Percentiles rank a stretch among this genome's conserved stretches.
Evolutionary conservation across 2,329 filamentous ascomycete species (phyloP).

Genomic region (Neofusicoccum parvum): DNA sequence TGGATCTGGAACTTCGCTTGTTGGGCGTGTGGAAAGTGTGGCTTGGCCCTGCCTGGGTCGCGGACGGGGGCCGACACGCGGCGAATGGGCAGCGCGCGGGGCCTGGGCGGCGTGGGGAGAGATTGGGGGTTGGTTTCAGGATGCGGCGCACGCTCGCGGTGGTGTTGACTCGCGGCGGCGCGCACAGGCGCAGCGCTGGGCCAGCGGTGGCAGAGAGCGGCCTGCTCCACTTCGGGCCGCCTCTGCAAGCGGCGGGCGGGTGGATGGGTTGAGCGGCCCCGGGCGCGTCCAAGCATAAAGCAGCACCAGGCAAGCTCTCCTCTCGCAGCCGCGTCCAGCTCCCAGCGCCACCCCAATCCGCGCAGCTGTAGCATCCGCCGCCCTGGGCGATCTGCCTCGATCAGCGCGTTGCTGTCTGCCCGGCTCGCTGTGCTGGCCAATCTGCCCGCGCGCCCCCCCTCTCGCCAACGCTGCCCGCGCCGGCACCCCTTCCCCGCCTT

Average conservation of each 20-base stretch:
- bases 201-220: background rate
- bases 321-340: background rate
- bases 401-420: background rate
- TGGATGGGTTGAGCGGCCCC: conserved; percentile 9
- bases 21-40: conserved; percentile 15
- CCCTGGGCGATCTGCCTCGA: conserved; percentile 8
- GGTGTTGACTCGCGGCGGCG: conserved; percentile 3
- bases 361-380: background rate
- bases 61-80: background rate
- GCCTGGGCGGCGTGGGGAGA: background rate
- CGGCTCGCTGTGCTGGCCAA: background rate
- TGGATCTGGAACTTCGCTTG: conserved; percentile 21
- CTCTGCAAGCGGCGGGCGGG: conserved; percentile 12
- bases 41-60: conserved; percentile 12
- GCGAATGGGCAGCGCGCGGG: background rate
- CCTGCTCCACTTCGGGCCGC: conserved; percentile 12
- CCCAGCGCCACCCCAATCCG: background rate
- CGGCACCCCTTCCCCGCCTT: conserved; percentile 10
- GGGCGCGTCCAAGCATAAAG: conserved; percentile 6
- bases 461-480: background rate
- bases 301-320: conserved; percentile 1
- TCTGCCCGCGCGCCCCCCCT: background rate
- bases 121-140: background rate
- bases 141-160: background rate
- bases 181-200: background rate